These are phyloP conservation scores for Fagus crenata DNA, from an alignment of 306 rosid species.

Conservation along the genomic window DNA sequence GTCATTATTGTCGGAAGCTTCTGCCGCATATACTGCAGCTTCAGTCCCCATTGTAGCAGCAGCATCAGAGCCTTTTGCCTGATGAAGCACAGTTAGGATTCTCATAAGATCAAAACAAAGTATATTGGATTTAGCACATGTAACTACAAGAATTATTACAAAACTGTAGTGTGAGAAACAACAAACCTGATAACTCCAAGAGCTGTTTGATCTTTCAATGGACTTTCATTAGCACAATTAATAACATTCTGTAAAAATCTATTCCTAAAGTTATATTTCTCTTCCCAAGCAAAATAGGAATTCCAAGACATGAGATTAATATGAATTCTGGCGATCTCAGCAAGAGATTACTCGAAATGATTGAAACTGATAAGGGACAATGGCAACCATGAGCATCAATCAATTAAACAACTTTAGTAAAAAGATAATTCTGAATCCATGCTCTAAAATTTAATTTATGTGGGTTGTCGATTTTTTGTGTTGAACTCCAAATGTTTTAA, in stretches of 20 bases:
- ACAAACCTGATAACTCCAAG: neutral
- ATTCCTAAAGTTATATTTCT: neutral
- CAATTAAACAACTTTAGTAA: neutral
- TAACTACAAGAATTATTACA: slow-evolving; percentile 2
- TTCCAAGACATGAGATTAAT: neutral
- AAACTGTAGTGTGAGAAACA: neutral
- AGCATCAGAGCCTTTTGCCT: slow-evolving; percentile 94
- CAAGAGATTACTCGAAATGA: neutral
- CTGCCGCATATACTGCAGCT: slow-evolving; percentile 94
- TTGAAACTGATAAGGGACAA: neutral
- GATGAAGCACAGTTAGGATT: slow-evolving; percentile 29
- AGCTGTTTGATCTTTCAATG: slow-evolving; percentile 2
- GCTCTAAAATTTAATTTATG: neutral
- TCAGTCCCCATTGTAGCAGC: slow-evolving; percentile 89
- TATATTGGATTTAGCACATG: neutral
- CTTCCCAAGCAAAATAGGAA: neutral
- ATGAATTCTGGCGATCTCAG: neutral
- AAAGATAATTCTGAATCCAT: neutral
- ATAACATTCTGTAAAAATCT: neutral
- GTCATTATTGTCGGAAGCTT: slow-evolving; percentile 87
- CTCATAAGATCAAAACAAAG: slow-evolving; percentile 17
- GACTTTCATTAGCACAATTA: neutral
- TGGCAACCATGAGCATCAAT: no score
- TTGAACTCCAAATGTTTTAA: neutral
- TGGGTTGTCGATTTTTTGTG: neutral